Evolutionary conservation across 257 asterid species (phyloP).

Genomic region (Anisodus acutangulus): DNA sequence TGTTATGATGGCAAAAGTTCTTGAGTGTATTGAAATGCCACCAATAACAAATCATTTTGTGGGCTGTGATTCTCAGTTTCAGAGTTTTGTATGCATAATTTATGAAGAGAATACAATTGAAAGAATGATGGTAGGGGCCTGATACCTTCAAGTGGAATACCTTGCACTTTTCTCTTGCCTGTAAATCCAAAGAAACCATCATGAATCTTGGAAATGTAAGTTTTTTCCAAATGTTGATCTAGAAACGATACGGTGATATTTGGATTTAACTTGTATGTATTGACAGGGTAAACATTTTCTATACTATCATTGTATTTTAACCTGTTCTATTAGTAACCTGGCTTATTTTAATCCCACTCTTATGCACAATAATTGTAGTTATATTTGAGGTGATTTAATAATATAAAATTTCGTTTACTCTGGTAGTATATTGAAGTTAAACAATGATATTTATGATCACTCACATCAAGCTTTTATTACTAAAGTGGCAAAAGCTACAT

Average conservation of each 20-base stretch:
- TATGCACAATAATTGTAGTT: not conserved
- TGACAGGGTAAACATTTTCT: not conserved
- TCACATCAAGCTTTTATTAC: not conserved
- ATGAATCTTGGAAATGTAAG: not conserved
- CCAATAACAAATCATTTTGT: not conserved
- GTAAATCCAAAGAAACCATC: constrained; percentile 30
- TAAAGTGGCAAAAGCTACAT: not conserved
- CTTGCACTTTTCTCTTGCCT: constrained; percentile 51
- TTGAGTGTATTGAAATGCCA: not conserved
- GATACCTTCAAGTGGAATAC: constrained; percentile 48
- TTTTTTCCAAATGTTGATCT: not conserved
- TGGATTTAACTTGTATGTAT: not conserved
- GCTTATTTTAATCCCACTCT: not conserved
- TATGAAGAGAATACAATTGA: not conserved
- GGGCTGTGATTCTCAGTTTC: not conserved
- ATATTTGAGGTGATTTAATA: not conserved
- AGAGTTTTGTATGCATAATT: constrained; percentile 4
- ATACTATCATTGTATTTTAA: not conserved
- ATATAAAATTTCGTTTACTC: not conserved
- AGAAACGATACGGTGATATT: not conserved
- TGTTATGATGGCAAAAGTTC: not conserved
- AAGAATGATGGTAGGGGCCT: not conserved
- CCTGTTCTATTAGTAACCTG: not conserved
- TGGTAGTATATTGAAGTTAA: not conserved
- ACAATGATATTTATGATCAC: not conserved